Evolutionary conservation across 352 stramenopile genomes (phyloP).

Genomic region (Aphanomyces cochlioides): DNA sequence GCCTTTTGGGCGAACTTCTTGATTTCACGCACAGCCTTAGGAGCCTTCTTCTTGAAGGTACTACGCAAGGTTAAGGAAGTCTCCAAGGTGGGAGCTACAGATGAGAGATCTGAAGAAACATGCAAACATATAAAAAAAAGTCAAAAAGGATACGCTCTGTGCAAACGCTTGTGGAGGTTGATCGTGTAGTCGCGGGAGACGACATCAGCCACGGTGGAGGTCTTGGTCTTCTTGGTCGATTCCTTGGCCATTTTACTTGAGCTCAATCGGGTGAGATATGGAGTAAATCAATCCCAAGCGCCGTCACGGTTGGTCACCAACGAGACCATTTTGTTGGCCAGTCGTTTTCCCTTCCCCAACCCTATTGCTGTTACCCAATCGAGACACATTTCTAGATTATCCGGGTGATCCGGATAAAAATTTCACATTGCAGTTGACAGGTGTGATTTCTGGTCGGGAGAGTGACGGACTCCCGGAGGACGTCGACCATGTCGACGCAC

Average conservation of each 20-base stretch:
- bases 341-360: constrained; percentile 16
- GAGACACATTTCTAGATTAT: not conserved
- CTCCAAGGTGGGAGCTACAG: constrained; percentile 84
- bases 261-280: constrained; percentile 26
- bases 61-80: constrained; percentile 83
- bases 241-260: constrained; percentile 72
- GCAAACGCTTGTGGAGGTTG: constrained; percentile 97
- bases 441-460: too few relatives aligned
- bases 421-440: too few relatives aligned
- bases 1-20: constrained; percentile 95
- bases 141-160: constrained; percentile 86
- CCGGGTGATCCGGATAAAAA: constrained; percentile 9
- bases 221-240: constrained; percentile 75
- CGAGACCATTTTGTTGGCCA: constrained; percentile 17
- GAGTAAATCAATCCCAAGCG: not conserved
- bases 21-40: constrained; percentile 96
- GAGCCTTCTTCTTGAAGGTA: constrained; percentile 98
- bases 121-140: constrained; percentile 39
- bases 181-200: constrained; percentile 98
- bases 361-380: not conserved
- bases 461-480: too few relatives aligned
- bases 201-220: constrained; percentile 70
- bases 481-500: too few relatives aligned
- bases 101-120: constrained; percentile 34
- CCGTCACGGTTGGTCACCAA: not conserved